Evolutionary conservation across 805 yeast species (phyloP), one percentile per base, ranked within the genome.

Genomic region (Saturnispora sekii): DNA sequence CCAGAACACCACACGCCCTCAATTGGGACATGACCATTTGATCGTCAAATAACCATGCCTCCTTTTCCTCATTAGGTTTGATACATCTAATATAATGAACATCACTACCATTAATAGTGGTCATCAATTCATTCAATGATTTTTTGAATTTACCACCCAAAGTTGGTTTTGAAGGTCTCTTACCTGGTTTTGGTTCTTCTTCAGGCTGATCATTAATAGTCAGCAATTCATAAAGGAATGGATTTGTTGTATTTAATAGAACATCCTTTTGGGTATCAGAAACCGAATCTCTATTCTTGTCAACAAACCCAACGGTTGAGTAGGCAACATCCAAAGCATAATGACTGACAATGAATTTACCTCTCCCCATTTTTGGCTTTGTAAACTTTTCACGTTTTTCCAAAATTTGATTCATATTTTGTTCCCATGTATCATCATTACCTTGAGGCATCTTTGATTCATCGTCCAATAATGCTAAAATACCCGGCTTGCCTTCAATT

Each of bases 1-100:
- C 98, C 54, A 90, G 71, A 39, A 90, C 97, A 82, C 98, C 98
- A 72, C 98, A 90, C 5, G 98, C 98, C 61, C 98, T 77, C 51
- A 90, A 73, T 65, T 90, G 98, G 5, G 95, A 82, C 49, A 93
- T 72, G 11, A 90, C 97, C 97, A 90, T 89, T 36, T 88, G 74
- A 12, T 95, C 87, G 58, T 88, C 95, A 64, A 90, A 90, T 61
- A 81, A 83, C 97, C 98, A 90, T 2, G 97, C 96, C 49, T 78
- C 81, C 64, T 93, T 90, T 51, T 79, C 81, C 57, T 88, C 96
- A 62, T 90, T 90, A 5, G 98, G 97, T 64, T 90, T 90, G 61
- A 93, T 90, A 72, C 98, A 90, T 61, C 98, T 82, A 60, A 90
- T 90, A 59, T 90, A 90, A 63, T 90, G 98, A 33, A 83, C 98